These are phyloP conservation scores for Boeremia exigua DNA, from an alignment of 2,329 filamentous ascomycete species.

Conservation along the genomic window DNA sequence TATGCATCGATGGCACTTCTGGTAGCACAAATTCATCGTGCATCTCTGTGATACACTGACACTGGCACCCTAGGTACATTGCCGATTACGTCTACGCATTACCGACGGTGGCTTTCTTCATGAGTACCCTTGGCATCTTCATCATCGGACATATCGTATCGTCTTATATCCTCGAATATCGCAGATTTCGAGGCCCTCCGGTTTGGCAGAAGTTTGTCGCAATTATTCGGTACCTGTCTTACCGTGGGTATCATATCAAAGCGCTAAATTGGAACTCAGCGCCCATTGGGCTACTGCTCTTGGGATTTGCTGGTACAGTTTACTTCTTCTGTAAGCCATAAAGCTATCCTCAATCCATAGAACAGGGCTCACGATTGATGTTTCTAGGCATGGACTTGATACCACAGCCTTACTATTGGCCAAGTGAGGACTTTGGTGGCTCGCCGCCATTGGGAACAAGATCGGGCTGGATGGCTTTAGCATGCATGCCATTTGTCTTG, in stretches of 20 bases:
- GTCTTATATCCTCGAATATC: conserved; percentile 33
- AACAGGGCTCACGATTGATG: not conserved
- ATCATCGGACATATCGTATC: conserved; percentile 49
- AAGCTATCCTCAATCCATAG: not conserved
- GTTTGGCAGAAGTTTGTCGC: conserved; percentile 15
- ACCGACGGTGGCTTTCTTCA: conserved; percentile 61
- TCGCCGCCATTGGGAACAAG: conserved; percentile 40
- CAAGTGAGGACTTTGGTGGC: conserved; percentile 22
- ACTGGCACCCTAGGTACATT: conserved; percentile 53
- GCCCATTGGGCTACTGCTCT: conserved; percentile 32
- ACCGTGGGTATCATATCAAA: conserved; percentile 34
- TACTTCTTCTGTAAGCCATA: conserved; percentile 26
- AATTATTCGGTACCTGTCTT: conserved; percentile 33
- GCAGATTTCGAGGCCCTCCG: not conserved
- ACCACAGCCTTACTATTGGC: conserved; percentile 32
- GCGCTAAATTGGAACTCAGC: conserved; percentile 36
- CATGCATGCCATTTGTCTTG: conserved; percentile 38
- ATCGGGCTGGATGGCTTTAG: conserved; percentile 40
- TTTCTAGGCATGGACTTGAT: conserved; percentile 26
- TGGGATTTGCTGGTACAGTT: conserved; percentile 28
- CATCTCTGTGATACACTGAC: not conserved
- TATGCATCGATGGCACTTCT: conserved; percentile 56
- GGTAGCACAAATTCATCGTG: conserved; percentile 39
- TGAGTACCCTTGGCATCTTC: conserved; percentile 58
- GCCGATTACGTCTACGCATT: conserved; percentile 62